Evolutionary conservation across 371 early-diverging fungal species (phyloP).

Genomic region (Basidiobolus meristosporus): DNA sequence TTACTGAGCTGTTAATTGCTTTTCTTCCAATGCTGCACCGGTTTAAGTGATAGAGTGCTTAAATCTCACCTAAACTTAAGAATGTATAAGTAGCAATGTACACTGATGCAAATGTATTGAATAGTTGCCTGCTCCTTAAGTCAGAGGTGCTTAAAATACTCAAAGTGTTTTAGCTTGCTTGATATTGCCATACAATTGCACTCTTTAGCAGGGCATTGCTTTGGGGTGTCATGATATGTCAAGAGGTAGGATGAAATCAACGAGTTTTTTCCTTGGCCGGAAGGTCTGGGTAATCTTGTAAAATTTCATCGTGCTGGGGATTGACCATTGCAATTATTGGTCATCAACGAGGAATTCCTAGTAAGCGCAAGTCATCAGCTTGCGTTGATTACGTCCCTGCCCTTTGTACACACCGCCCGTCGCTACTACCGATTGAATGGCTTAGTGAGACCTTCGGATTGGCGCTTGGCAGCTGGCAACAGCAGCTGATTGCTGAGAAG

Average conservation of each 20-base stretch:
- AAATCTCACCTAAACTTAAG: too few species aligned
- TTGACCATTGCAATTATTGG: conserved; percentile 42
- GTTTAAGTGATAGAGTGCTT: too few species aligned
- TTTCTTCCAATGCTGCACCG: too few species aligned
- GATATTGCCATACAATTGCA: too few species aligned
- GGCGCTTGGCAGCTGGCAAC: conserved; percentile 17
- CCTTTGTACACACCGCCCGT: conserved; percentile 37
- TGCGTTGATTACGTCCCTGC: conserved; percentile 37
- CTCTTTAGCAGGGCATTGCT: too few species aligned
- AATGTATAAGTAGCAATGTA: too few species aligned
- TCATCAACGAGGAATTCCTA: conserved; percentile 39
- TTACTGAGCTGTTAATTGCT: too few species aligned
- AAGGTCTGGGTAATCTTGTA: conserved; percentile 37
- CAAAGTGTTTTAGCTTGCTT: too few species aligned
- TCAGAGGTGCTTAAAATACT: too few species aligned
- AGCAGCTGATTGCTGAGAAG: conserved; percentile 17
- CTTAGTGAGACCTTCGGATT: conserved; percentile 34
- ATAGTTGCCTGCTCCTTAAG: too few species aligned
- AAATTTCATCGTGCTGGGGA: conserved; percentile 40
- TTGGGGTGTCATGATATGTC: too few species aligned
- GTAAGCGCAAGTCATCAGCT: conserved; percentile 36
- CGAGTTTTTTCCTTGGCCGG: conserved; percentile 27
- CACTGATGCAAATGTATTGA: too few species aligned
- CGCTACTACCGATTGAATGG: conserved; percentile 47
- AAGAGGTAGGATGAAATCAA: conserved; percentile 35